Conservation (phyloP, 2,329 filamentous ascomycete genomes). For the Lachnellula hyalina region DNA sequence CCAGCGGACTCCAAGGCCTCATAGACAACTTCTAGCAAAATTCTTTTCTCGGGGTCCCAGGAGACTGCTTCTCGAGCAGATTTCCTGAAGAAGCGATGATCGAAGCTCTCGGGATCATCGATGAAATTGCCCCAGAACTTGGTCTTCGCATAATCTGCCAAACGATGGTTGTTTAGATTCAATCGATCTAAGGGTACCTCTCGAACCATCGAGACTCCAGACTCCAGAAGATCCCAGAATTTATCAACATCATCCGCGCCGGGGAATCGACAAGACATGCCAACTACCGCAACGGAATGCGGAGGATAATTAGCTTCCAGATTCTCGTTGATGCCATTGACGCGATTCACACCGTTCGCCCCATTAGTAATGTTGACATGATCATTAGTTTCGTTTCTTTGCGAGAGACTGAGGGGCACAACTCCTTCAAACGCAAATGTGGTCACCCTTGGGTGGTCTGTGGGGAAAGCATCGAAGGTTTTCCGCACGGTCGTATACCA, state of each 20-base stretch:
- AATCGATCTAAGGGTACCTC: constrained; percentile 68
- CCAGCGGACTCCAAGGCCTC: constrained; percentile 70
- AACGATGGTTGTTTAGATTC: constrained; percentile 41
- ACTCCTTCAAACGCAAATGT: neutral
- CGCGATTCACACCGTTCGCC: neutral
- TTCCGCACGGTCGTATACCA: constrained; percentile 7
- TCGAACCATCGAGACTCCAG: constrained; percentile 34
- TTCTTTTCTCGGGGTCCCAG: constrained; percentile 72
- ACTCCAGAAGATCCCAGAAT: constrained; percentile 44
- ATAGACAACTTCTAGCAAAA: constrained; percentile 71
- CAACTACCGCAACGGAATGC: constrained; percentile 31
- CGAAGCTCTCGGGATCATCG: constrained; percentile 43
- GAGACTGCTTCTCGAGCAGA: constrained; percentile 71
- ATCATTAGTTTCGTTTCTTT: neutral
- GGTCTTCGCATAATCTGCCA: neutral
- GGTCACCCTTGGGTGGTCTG: neutral
- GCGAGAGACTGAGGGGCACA: neutral
- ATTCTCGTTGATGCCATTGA: neutral
- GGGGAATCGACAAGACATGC: constrained; percentile 36
- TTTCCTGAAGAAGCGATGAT: constrained; percentile 79
- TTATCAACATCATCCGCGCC: constrained; percentile 36
- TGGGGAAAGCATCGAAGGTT: neutral
- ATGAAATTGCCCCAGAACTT: constrained; percentile 51
- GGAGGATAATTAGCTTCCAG: constrained; percentile 4
- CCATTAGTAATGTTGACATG: neutral